Evolutionary conservation across 164 flowering plant genomes (phyloP), one percentile per base, ranked within the genome.

Genomic region (Stephania japonica): DNA sequence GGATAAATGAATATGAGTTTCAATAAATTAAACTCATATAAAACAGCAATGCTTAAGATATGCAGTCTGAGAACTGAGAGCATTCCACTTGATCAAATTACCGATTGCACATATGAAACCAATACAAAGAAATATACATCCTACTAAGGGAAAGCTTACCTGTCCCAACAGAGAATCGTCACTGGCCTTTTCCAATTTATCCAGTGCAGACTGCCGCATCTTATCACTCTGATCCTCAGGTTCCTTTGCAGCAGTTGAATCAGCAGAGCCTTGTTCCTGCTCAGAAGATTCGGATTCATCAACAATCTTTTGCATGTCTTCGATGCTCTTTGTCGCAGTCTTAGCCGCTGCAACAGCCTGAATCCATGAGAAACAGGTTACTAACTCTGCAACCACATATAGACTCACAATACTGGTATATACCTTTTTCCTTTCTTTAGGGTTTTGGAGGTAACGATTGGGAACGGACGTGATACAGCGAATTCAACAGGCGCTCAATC

Each of bases 141-240:
- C n/a, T 24, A 38, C 63, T 53, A 9, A 38, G 23, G 61, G n/a
- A 70, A 59, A 25, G 75, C 90, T 84, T 89, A 82, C 98, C 97
- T 96, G 96, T 61, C 99, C 87, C 75, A 96, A 81, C 6, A 91
- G n/a, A 32, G 97, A 81, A 68, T 96, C 98, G 73, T 88, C 96
- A 79, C 99, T 89, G 38, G 97, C 98, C 50, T 87, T 88, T 83
- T 92, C 99, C 81, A 92, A 75, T 76, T 87, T 93, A 64, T 88
- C 89, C 75, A 96, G 75, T 70, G 97, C 90, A 70, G 88, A 80
- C 70, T 86, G 91, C 53, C 91, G 85, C 18, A 71, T 26, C 76
- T 80, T 84, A 38, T 83, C 89, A 70, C 77, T 65, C 49, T 89
- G 94, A 65, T 87, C 90, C 41, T 88, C 92, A 72, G 76, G 77